Percentiles rank a stretch among this genome's conserved stretches.
Conservation (phyloP, 495 filamentous ascomycete species). For the Aspergillus conjunctus region DNA sequence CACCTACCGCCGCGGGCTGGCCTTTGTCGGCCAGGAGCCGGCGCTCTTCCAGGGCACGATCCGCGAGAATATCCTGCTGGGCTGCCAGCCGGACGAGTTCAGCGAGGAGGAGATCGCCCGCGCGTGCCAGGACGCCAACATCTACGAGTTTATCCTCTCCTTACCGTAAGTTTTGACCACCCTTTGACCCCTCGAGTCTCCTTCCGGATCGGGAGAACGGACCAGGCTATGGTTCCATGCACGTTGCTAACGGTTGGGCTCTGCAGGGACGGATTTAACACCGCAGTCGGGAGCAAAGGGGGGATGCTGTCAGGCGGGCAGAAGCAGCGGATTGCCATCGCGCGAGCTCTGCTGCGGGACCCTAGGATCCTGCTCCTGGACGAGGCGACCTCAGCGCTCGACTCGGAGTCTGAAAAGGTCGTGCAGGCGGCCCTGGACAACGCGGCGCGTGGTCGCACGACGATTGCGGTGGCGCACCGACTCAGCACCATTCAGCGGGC, state of each 20-base stretch:
- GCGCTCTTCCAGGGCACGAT: slow-evolving; percentile 84
- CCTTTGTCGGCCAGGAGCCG: slow-evolving; percentile 83
- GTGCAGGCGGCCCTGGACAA: slow-evolving; percentile 81
- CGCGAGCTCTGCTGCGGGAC: slow-evolving; percentile 72
- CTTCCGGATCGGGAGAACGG: neutral
- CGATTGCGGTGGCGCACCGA: slow-evolving; percentile 78
- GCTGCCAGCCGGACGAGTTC: slow-evolving; percentile 59
- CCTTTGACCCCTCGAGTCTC: neutral
- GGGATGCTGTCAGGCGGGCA: slow-evolving; percentile 80
- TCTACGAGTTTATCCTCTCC: slow-evolving; percentile 85
- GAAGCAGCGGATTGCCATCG: slow-evolving; percentile 79
- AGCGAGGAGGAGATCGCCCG: slow-evolving; percentile 65
- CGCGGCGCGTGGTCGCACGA: slow-evolving; percentile 72
- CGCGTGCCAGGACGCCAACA: slow-evolving; percentile 86
- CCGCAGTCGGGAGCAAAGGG: slow-evolving; percentile 74
- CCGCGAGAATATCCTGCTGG: slow-evolving; percentile 78
- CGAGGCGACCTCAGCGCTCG: slow-evolving; percentile 79
- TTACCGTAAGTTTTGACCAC: slow-evolving; percentile 44
- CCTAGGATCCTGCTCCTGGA: slow-evolving; percentile 74
- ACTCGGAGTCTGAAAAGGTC: slow-evolving; percentile 78
- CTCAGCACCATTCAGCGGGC: slow-evolving; percentile 80
- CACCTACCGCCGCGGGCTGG: slow-evolving; percentile 72
- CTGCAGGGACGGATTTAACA: slow-evolving; percentile 69
- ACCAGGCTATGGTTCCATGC: slow-evolving; percentile 14
- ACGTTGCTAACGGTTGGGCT: no score